phyloP scores from a whole-genome alignment of 2,329 filamentous ascomycete species.

The Neoascochyta sp. region DNA sequence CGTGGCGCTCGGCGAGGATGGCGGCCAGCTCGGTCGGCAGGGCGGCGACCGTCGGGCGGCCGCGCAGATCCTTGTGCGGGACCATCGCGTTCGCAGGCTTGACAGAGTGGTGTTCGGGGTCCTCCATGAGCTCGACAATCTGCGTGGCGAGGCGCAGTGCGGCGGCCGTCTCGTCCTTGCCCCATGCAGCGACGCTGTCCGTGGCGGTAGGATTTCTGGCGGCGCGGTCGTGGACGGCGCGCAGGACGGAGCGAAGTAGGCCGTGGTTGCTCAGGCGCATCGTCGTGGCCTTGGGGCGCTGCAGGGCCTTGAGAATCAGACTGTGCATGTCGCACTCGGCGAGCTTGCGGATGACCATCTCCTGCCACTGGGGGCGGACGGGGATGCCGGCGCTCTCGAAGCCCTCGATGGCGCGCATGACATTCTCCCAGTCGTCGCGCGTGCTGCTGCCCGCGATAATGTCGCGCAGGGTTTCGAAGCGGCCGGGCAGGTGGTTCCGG shows the following conservation, averaged over 20 bases:
- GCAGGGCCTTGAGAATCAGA: constrained; percentile 29
- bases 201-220: too few species aligned
- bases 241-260: constrained; percentile 35
- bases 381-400: constrained; percentile 24
- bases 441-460: constrained; percentile 21
- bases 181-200: constrained; percentile 37
- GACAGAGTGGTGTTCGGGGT: constrained; percentile 36
- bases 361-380: constrained; percentile 10
- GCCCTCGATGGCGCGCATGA: constrained; percentile 31
- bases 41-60: constrained; percentile 40
- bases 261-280: constrained; percentile 16
- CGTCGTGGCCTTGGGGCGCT: constrained; percentile 24
- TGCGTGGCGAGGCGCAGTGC: constrained; percentile 40
- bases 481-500: constrained; percentile 15
- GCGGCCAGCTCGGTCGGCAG: constrained; percentile 44
- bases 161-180: constrained; percentile 35
- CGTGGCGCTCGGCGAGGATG: constrained; percentile 37
- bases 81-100: constrained; percentile 5
- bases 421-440: constrained; percentile 35
- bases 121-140: constrained; percentile 42
- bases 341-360: constrained; percentile 20
- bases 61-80: constrained; percentile 26
- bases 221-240: constrained; percentile 35
- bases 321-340: constrained; percentile 19
- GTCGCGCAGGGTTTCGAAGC: constrained; percentile 7